Percentiles rank a stretch among this genome's conserved stretches.
Evolutionary conservation across 305 asterid genomes (phyloP).

Genomic region (Ilex paraguariensis): DNA sequence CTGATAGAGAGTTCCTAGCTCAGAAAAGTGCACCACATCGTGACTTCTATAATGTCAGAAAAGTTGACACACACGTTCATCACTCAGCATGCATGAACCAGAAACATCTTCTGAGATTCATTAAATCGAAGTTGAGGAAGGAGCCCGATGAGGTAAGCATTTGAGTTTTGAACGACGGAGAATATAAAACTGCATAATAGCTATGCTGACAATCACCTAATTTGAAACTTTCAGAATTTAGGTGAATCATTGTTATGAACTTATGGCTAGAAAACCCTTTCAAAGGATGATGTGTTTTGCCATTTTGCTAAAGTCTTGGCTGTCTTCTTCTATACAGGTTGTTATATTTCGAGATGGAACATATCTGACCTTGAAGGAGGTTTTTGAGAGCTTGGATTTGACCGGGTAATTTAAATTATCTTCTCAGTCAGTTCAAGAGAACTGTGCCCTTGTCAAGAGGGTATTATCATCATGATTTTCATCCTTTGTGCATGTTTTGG

Average conservation of each 20-base stretch:
- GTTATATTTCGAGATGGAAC: slow-evolving; percentile 95
- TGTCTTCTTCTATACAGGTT: slow-evolving; percentile 45
- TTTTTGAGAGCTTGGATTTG: slow-evolving; percentile 97
- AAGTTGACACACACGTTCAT: slow-evolving; percentile 99
- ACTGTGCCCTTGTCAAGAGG: slow-evolving; percentile 2
- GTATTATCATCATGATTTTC: neutral
- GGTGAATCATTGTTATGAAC: no score
- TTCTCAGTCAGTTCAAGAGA: slow-evolving; percentile 16
- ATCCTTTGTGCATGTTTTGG: slow-evolving; percentile 10
- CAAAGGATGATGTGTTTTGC: no score
- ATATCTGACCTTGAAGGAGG: slow-evolving; percentile 92
- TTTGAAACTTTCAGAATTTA: no score
- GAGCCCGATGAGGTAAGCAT: slow-evolving; percentile 91
- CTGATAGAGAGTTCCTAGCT: slow-evolving; percentile 97
- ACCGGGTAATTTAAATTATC: slow-evolving; percentile 57
- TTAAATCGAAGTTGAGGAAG: slow-evolving; percentile 91
- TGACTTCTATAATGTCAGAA: slow-evolving; percentile 94
- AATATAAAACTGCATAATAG: no score
- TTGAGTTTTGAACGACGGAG: neutral
- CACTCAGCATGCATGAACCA: slow-evolving; percentile 99
- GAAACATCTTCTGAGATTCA: slow-evolving; percentile 92
- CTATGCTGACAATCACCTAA: no score
- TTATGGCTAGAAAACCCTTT: no score
- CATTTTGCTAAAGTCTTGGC: no score
- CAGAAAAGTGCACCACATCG: slow-evolving; percentile 99